phyloP scores from a whole-genome alignment of 2,329 filamentous ascomycete species.

The Aspergillus arachidicola region DNA sequence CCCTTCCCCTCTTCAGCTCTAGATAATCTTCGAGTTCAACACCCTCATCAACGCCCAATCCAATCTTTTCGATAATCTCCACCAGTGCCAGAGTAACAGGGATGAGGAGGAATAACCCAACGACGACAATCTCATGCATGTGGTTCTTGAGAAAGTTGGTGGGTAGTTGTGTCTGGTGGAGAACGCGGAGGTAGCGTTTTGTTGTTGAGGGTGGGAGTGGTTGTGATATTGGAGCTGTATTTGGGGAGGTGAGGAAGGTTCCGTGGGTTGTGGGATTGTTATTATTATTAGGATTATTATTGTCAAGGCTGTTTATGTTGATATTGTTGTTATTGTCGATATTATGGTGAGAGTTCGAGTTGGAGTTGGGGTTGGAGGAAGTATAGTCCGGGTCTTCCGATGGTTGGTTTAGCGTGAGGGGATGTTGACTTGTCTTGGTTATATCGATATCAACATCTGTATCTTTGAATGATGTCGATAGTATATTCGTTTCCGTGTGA shows the following conservation, averaged over 20 bases:
- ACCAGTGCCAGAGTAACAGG: constrained; percentile 14
- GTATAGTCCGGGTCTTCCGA: no score
- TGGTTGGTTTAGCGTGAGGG: no score
- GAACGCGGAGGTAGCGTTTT: constrained; percentile 1
- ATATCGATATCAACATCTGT: no score
- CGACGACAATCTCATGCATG: constrained; percentile 8
- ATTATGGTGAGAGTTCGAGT: no score
- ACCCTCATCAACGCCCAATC: background rate
- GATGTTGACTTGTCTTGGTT: no score
- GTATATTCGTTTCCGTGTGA: no score
- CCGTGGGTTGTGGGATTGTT: background rate
- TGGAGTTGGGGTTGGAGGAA: no score
- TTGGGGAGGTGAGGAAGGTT: background rate
- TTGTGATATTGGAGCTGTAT: background rate
- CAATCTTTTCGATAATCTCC: constrained; percentile 10
- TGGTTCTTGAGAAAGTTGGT: constrained; percentile 5
- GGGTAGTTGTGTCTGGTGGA: constrained; percentile 5
- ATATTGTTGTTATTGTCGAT: background rate
- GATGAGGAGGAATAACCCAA: constrained; percentile 12
- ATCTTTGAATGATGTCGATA: no score
- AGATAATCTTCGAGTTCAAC: background rate
- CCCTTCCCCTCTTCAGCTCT: background rate
- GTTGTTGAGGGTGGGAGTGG: background rate
- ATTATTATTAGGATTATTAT: background rate
- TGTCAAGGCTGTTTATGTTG: background rate